These are phyloP conservation scores for Nannochloropsis gaditana DNA, from an alignment of 108 stramenopile species.

Conservation along the genomic window DNA sequence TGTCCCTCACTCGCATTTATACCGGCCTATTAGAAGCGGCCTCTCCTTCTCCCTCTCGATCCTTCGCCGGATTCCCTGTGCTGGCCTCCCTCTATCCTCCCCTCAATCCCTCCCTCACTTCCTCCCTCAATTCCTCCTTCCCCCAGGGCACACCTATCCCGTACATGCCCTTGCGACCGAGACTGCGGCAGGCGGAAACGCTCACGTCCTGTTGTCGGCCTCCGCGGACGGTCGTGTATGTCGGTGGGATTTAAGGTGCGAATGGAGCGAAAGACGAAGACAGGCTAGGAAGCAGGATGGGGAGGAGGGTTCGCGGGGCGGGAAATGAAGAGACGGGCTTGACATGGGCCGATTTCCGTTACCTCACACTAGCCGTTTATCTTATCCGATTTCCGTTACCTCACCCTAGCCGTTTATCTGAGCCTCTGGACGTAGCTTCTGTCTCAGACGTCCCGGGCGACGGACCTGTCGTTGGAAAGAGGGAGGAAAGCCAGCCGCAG, in stretches of 20 bases:
- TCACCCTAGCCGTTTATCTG: too few relatives aligned
- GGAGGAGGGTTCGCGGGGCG: neutral
- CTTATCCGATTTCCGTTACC: too few relatives aligned
- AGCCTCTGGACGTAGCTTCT: too few relatives aligned
- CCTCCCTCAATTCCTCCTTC: neutral
- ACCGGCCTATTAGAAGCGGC: neutral
- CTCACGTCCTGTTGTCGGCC: neutral
- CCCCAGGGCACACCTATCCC: neutral
- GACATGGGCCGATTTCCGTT: too few relatives aligned
- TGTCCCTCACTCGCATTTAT: neutral
- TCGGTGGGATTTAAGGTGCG: neutral
- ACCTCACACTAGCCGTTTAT: too few relatives aligned
- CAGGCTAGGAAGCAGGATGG: neutral
- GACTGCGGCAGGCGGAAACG: neutral
- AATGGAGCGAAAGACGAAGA: neutral
- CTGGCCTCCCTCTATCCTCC: neutral
- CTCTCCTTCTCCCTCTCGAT: constrained; percentile 29
- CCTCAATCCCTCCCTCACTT: neutral
- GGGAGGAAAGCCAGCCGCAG: neutral
- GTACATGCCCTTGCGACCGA: neutral
- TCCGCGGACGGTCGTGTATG: neutral
- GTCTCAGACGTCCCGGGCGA: too few relatives aligned
- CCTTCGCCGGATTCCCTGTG: neutral
- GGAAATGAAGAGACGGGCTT: too few relatives aligned
- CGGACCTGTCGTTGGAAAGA: neutral